These are phyloP conservation scores for Talaromyces pinophilus DNA, from an alignment of 2,329 filamentous ascomycete species.

Conservation along the genomic window DNA sequence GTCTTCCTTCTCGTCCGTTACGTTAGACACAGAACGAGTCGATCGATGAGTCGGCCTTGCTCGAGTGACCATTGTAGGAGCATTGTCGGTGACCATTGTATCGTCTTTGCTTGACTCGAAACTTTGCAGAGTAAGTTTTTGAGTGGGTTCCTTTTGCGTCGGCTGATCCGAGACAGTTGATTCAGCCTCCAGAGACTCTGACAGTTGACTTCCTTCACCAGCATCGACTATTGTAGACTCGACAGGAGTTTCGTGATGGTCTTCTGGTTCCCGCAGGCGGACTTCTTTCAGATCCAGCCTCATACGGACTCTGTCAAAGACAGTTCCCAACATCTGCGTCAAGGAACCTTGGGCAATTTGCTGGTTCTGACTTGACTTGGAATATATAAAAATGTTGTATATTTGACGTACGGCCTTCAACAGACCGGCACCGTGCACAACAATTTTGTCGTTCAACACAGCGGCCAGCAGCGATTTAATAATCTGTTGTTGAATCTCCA, in stretches of 20 bases:
- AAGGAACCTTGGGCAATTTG: slow-evolving; percentile 95
- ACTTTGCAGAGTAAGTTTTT: slow-evolving; percentile 67
- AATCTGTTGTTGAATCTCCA: slow-evolving; percentile 94
- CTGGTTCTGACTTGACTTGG: slow-evolving; percentile 90
- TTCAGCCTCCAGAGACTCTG: slow-evolving; percentile 47
- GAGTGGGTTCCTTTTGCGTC: slow-evolving; percentile 55
- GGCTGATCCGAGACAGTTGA: slow-evolving; percentile 43
- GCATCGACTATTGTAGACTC: slow-evolving; percentile 43
- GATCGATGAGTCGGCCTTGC: slow-evolving; percentile 52
- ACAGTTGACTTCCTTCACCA: slow-evolving; percentile 46
- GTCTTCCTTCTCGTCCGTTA: slow-evolving; percentile 44
- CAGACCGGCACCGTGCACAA: slow-evolving; percentile 93
- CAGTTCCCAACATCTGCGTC: slow-evolving; percentile 97
- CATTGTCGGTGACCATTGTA: slow-evolving; percentile 65
- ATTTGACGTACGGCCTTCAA: slow-evolving; percentile 96
- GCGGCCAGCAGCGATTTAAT: slow-evolving; percentile 95
- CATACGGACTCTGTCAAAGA: slow-evolving; percentile 90
- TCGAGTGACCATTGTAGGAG: slow-evolving; percentile 66
- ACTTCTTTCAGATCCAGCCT: slow-evolving; percentile 85
- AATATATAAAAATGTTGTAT: slow-evolving; percentile 97
- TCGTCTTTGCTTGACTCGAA: slow-evolving; percentile 71
- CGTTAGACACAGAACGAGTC: slow-evolving; percentile 46
- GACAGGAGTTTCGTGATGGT: slow-evolving; percentile 36
- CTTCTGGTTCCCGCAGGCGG: slow-evolving; percentile 53
- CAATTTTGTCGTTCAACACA: slow-evolving; percentile 97